A percentile compares a stretch with the other conserved stretches of the same genome.
Evolutionary conservation across 805 yeast species (phyloP).

Genomic region (Kluyveromyces starmeri): DNA sequence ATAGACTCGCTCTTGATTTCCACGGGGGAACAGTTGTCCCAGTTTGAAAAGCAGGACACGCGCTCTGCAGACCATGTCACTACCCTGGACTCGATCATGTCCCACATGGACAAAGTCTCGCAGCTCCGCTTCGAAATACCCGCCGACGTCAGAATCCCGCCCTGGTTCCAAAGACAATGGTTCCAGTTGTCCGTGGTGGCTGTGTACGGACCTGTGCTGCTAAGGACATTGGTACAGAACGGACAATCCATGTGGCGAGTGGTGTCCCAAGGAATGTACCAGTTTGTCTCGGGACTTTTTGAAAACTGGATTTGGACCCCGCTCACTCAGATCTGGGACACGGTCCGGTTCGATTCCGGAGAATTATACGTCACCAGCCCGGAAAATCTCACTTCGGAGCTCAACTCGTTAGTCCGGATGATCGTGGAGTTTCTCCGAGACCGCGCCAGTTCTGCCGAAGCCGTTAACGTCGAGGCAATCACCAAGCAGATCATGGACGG

Average conservation of each 20-base stretch:
- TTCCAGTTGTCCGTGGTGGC: constrained; percentile 1
- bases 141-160: constrained; percentile 1
- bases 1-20: constrained; percentile 1
- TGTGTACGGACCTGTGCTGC: constrained; percentile 2
- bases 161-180: constrained; percentile 6
- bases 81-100: neutral
- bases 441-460: constrained; percentile 9
- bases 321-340: constrained; percentile 55
- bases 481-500: constrained; percentile 54
- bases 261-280: constrained; percentile 25
- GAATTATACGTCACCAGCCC: constrained; percentile 2
- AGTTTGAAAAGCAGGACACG: constrained; percentile 1
- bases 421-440: constrained; percentile 44
- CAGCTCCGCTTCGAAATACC: neutral
- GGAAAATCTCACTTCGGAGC: constrained; percentile 40
- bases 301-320: constrained; percentile 82
- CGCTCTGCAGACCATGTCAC: neutral
- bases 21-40: constrained; percentile 1
- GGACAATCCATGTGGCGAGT: constrained; percentile 3
- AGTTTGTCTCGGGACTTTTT: constrained; percentile 44
- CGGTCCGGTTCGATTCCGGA: constrained; percentile 65
- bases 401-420: constrained; percentile 81
- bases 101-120: neutral
- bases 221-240: neutral
- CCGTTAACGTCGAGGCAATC: constrained; percentile 16